Evolutionary conservation across 352 stramenopile genomes (phyloP), one percentile per base, ranked within the genome.

Genomic region (Halophytophthora polymorphica): DNA sequence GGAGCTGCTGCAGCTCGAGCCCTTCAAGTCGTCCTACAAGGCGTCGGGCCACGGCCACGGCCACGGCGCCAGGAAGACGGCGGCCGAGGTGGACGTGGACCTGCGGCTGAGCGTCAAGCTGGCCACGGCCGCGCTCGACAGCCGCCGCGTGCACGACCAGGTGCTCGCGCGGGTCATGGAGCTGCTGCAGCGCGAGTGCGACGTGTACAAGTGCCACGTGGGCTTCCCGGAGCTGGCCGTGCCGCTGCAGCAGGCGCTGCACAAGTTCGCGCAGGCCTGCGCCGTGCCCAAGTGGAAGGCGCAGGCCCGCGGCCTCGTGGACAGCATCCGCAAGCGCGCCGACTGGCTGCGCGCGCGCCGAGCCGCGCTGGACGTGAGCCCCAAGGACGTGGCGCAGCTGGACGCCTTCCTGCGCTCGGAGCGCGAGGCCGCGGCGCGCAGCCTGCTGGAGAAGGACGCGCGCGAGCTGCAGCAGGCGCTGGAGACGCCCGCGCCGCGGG

Each of bases 131-230:
- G 74, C 86, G 35, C 58, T 97, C 22, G 82, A 92, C 47, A 78
- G 75, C 46, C 87, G 86, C 58, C 79, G 78, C 23, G 73, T 98
- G 28, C 82, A 96, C 52, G 96, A 96, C 33, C 75, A 90, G 50
- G 68, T 98, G 33, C 77, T 98, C 29, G 75, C 86, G n/a, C 83
- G 90, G 61, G 69, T 96, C 8, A 97, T 98, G 71, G 78, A 97
- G 48, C 64, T 99, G 40, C 69, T 99, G 47, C 90, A 98, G 66
- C 81, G 88, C 50, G 95, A 98, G 67, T 86, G 96, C 34, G 90
- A 98, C 58, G 73, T 98, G 42, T 97, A 98, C 73, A 89, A 93
- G 64, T 98, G 96, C 67, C 96, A 95, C 53, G 90, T 97, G 38
- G 93, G 86, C 17, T 98, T 98, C 71, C 96, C 95, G 0, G 96